These are phyloP conservation scores for Pelargonium fulgidum DNA, from an alignment of 441 rosid species.

Conservation along the genomic window DNA sequence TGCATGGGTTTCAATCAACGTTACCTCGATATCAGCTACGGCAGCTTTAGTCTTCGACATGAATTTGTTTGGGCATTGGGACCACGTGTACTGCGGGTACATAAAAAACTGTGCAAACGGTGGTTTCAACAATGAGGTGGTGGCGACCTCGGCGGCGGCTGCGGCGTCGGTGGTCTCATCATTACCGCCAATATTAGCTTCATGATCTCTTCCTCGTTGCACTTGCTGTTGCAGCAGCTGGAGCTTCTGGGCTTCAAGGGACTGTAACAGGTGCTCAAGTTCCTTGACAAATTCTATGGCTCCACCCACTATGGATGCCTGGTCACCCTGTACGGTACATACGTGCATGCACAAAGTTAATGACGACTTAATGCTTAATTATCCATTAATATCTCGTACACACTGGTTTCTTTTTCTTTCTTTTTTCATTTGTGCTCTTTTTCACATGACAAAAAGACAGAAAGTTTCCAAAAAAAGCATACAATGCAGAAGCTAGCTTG, in stretches of 20 bases:
- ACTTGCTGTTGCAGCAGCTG: conserved; percentile 13
- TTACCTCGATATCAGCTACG: conserved; percentile 68
- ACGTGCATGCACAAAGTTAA: too few relatives aligned
- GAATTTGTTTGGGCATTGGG: conserved; percentile 40
- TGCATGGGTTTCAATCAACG: conserved; percentile 77
- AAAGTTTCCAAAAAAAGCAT: too few relatives aligned
- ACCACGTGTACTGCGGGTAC: conserved; percentile 46
- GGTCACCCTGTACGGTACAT: conserved; percentile 57
- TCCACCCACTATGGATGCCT: conserved; percentile 84
- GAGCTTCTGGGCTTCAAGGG: conserved; percentile 60
- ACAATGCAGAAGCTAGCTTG: too few relatives aligned
- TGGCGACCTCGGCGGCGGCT: too few relatives aligned
- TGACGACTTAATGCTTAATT: too few relatives aligned
- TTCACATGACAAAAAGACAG: too few relatives aligned
- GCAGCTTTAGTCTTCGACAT: conserved; percentile 37
- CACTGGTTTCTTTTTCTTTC: too few relatives aligned
- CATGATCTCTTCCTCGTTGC: neutral
- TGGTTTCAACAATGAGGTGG: conserved; percentile 16
- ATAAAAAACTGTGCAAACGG: conserved; percentile 50
- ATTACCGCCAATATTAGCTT: neutral
- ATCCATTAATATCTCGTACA: too few relatives aligned
- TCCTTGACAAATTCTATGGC: conserved; percentile 88
- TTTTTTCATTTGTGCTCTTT: too few relatives aligned
- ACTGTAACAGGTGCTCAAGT: conserved; percentile 59
- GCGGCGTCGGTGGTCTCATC: conserved; percentile 3